Conservation (phyloP, 305 asterid species). For the Solanum hybrid region DNA sequence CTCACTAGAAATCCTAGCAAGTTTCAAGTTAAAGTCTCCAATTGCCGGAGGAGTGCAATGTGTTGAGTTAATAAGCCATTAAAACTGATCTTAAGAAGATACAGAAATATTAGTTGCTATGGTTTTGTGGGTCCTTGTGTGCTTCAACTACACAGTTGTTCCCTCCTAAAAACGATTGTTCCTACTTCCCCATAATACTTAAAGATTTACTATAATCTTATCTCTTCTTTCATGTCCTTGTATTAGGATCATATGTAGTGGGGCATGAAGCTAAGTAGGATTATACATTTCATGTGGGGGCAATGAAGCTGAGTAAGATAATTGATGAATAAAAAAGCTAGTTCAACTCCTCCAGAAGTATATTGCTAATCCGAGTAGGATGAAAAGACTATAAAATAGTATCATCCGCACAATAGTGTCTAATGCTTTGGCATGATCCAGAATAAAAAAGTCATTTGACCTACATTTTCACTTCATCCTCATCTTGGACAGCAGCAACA, state of each 20-base stretch:
- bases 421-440: neutral
- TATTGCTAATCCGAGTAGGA: neutral
- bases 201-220: neutral
- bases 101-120: neutral
- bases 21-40: neutral
- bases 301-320: neutral
- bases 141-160: neutral
- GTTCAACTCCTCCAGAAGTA: neutral
- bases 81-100: neutral
- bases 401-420: neutral
- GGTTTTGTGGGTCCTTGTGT: neutral
- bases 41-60: neutral
- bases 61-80: neutral
- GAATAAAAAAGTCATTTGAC: neutral
- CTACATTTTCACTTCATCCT: slow-evolving; percentile 57
- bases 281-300: neutral
- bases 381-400: neutral
- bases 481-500: slow-evolving; percentile 32
- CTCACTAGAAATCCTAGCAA: neutral
- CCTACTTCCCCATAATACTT: neutral
- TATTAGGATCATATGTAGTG: neutral
- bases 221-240: neutral
- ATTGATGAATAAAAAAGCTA: neutral
- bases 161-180: neutral
- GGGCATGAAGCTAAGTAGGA: neutral